phyloP scores from a whole-genome alignment of 1,139 yeast genomes.

The Zygotorulaspora mrakii region DNA sequence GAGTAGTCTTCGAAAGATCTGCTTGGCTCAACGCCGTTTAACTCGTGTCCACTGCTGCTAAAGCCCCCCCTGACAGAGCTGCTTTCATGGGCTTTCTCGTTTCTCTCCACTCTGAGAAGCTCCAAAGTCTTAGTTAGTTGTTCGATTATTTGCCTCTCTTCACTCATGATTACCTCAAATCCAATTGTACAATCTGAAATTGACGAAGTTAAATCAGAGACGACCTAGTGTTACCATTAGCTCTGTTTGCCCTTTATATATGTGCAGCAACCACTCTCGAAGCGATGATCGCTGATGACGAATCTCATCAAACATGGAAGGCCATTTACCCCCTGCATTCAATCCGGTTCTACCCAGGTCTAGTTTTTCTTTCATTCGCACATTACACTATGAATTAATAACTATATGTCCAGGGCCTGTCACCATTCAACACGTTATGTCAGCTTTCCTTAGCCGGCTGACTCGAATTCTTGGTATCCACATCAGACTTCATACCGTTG shows the following conservation, averaged over 20 bases:
- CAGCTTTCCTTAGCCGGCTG: too few species aligned
- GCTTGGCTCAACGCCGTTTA: background rate
- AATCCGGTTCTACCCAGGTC: too few species aligned
- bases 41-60: background rate
- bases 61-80: background rate
- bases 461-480: too few species aligned
- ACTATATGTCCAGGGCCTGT: too few species aligned
- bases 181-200: background rate
- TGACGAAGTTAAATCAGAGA: too few species aligned
- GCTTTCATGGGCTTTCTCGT: constrained; percentile 10
- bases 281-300: constrained; percentile 5
- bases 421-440: too few species aligned
- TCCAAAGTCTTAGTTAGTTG: constrained; percentile 32
- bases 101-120: constrained; percentile 20
- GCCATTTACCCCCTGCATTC: too few species aligned
- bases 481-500: too few species aligned
- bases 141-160: constrained; percentile 26
- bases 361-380: too few species aligned
- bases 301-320: too few species aligned
- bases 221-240: too few species aligned
- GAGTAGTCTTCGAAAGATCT: constrained; percentile 41
- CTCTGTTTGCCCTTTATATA: background rate
- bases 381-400: too few species aligned
- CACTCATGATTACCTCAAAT: constrained; percentile 13
- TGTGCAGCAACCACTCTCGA: background rate